Base-by-base conservation (phyloP, 805 yeast species). In the Yarrowia alimentaria region DNA sequence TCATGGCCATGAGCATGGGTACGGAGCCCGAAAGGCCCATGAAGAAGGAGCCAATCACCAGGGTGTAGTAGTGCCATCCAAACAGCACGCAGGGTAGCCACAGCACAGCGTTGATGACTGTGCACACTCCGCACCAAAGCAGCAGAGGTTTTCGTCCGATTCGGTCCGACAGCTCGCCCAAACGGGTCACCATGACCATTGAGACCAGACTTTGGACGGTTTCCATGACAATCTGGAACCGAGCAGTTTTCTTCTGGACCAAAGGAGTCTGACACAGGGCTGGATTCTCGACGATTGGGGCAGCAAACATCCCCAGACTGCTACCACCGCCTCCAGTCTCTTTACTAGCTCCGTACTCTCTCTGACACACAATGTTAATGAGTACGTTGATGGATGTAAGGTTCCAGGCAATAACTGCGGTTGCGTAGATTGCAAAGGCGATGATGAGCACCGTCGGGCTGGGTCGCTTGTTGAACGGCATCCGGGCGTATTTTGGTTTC, bases 111-210 rank as follows among this genome's bases (percentile, higher is more conserved):
- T 20, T 43, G 16, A 43, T 14, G 2, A 43, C 61, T 11, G 19
- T 42, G 33, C 52, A 35, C n/a, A 19, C 70, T 52, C 42, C 34
- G 19, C 34, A 60, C 49, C 49, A 43, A 12, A 58, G 10, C 1
- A 1, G 82, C 64, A 6, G 76, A 63, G 74, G 69, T 26, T 73
- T 75, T 54, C 91, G 68, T 1, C 93, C 91, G 52, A 73, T 69
- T 26, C 78, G 65, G 61, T 84, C 91, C 14, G 85, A 77, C 14
- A 78, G 59, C 45, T 77, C 77, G 1, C 87, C 83, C 53, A 83
- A 64, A 56, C 79, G 78, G 1, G 60, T 58, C 10, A 49, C 42
- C 10, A 54, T 24, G n/a, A 55, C 20, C 30, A 56, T 33, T 3
- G 54, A 50, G 6, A 54, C 47, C 6, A 37, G 24, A 19, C 51